phyloP scores from a whole-genome alignment of 306 rosid genomes.

The Dryas drummondii region DNA sequence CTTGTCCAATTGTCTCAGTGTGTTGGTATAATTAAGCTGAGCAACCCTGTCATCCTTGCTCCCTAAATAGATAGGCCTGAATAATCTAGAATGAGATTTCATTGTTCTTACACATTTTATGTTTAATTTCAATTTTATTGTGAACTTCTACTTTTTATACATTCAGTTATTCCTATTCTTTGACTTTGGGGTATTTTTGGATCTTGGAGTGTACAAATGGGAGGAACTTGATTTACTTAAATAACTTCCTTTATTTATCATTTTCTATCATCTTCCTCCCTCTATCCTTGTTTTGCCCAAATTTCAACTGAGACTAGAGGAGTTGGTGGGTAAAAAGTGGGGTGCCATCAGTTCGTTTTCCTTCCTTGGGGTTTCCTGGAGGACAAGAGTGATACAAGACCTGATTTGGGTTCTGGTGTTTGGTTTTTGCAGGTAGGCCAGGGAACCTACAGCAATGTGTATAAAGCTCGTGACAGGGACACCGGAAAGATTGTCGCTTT shows the following conservation, averaged over 20 bases:
- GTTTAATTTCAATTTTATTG: background rate
- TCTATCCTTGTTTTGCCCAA: background rate
- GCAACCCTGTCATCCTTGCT: background rate
- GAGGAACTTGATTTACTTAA: background rate
- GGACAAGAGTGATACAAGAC: background rate
- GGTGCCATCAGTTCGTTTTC: background rate
- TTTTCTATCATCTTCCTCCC: background rate
- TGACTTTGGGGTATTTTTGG: background rate
- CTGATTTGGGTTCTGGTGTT: conserved; percentile 2
- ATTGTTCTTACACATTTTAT: background rate
- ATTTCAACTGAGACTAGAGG: background rate
- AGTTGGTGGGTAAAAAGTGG: background rate
- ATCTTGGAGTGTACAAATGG: background rate
- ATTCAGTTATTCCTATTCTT: background rate
- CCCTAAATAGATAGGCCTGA: background rate
- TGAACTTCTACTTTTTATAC: background rate
- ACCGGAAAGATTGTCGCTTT: conserved; percentile 62
- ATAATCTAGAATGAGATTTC: background rate
- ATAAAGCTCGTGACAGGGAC: conserved; percentile 67
- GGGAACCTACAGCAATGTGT: conserved; percentile 84
- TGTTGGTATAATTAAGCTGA: background rate
- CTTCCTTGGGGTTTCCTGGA: background rate
- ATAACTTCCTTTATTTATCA: background rate
- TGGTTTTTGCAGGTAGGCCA: conserved; percentile 51
- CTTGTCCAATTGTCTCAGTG: background rate